A percentile compares a stretch with the other conserved stretches of the same genome.
phyloP scores from a whole-genome alignment of 2,329 filamentous ascomycete genomes.

The Tolypocladium ophioglossoides region DNA sequence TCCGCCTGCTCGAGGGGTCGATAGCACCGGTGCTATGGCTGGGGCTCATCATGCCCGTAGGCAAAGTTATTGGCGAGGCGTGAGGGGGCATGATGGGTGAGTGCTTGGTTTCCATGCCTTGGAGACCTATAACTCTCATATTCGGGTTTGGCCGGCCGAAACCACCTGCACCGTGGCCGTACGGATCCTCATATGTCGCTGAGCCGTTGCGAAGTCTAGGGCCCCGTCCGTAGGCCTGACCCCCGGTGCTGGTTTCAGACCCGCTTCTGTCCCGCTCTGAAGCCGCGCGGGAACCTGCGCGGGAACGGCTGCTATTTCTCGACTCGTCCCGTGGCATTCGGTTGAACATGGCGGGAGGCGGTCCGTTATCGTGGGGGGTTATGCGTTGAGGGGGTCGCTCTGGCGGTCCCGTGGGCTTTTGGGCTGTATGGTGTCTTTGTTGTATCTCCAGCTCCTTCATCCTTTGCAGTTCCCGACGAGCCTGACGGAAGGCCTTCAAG shows the following conservation, averaged over 20 bases:
- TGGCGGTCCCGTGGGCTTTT: constrained; percentile 3
- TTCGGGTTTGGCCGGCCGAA: constrained; percentile 17
- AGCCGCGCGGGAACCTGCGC: constrained; percentile 18
- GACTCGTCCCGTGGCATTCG: constrained; percentile 34
- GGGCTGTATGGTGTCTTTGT: constrained; percentile 26
- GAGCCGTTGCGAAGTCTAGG: constrained; percentile 28
- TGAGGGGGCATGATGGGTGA: background rate
- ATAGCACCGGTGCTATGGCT: constrained; percentile 1
- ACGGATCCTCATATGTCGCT: constrained; percentile 24
- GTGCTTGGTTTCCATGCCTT: constrained; percentile 28
- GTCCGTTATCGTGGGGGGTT: constrained; percentile 32
- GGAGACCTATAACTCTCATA: constrained; percentile 34
- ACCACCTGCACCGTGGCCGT: constrained; percentile 14
- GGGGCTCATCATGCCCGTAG: constrained; percentile 2
- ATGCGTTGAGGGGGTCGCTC: constrained; percentile 21
- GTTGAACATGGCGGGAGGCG: constrained; percentile 34
- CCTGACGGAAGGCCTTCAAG: constrained; percentile 46
- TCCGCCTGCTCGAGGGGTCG: constrained; percentile 20
- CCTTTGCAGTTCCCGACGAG: constrained; percentile 43
- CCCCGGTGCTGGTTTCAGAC: constrained; percentile 41
- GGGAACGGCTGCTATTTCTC: constrained; percentile 15
- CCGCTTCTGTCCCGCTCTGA: constrained; percentile 43
- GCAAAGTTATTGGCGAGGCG: background rate
- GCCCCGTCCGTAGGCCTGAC: constrained; percentile 27
- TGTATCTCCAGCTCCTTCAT: constrained; percentile 42